Evolutionary conservation across 306 rosid genomes (phyloP).

Genomic region (Medicago truncatula): MtrunA17r5.0-ANR NC_053048.1:42767001-42767500

Average conservation of each 20-base stretch:
- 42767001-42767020: slow-evolving; percentile 95
- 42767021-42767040: slow-evolving; percentile 88
- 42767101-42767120: no score
- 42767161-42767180: slow-evolving; percentile 28
- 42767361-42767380: slow-evolving; percentile 49
- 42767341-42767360: slow-evolving; percentile 89
- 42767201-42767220: slow-evolving; percentile 20
- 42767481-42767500: slow-evolving; percentile 37
- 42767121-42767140: slow-evolving; percentile 21
- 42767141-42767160: slow-evolving; percentile 12
- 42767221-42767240: slow-evolving; percentile 40
- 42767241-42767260: slow-evolving; percentile 84
- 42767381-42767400: slow-evolving; percentile 39
- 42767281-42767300: slow-evolving; percentile 94
- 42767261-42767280: slow-evolving; percentile 84
- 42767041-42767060: slow-evolving; percentile 84
- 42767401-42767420: slow-evolving; percentile 41
- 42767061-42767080: slow-evolving; percentile 39
- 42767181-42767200: slow-evolving; percentile 11
- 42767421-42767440: slow-evolving; percentile 16
- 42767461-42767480: slow-evolving; percentile 33
- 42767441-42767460: slow-evolving; percentile 33
- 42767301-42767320: slow-evolving; percentile 88
- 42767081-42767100: no score
- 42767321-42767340: slow-evolving; percentile 90